Base-by-base conservation (phyloP, 306 rosid species). In the Vicia sativa region DNA sequence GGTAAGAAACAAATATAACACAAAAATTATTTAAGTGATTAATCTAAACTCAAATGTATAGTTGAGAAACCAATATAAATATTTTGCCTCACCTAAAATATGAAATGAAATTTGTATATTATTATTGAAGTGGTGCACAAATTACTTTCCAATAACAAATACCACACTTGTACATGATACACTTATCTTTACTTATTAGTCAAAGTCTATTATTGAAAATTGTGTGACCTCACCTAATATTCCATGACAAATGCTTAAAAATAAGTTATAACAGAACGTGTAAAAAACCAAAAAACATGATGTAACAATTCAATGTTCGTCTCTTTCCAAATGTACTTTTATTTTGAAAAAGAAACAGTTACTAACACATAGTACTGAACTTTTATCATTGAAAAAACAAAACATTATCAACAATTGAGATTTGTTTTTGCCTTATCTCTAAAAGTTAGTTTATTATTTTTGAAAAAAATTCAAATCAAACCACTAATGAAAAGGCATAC, bases 401-500 rank as follows among this genome's bases (percentile, higher is more conserved):
- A 16, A 16, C 9, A 49, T 49, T 49, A 56, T 56, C 14, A 56
- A 26, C 39, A 28, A 56, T 7, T 56, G 62, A 13, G 5, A 13
- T 56, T 56, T 28, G 12, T 14, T 29, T 57, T 54, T 21, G 1
- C 2, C 23, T 25, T 50, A 6, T 50, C 29, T 9, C n/a, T 4
- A 10, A 45, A 45, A 42, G n/a, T 42, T 42, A 42, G n/a, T 42
- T 42, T 42, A 4, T 2, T 50, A 9, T 50, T 4, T 19, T 1
- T 1, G 4, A 50, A 56, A 28, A n/a, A 7, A 29, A 29, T 2
- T 6, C 18, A 29, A 49, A 15, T 14, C 41, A 56, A 38, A 62
- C 52, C 67, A 39, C n/a, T 19, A n/a, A 18, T 39, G 67, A 25
- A 52, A 67, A 39, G 10, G 56, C 1, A 65, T 25, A 65, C 53